Conservation (phyloP, 306 rosid genomes). For the Corylus americana region DNA sequence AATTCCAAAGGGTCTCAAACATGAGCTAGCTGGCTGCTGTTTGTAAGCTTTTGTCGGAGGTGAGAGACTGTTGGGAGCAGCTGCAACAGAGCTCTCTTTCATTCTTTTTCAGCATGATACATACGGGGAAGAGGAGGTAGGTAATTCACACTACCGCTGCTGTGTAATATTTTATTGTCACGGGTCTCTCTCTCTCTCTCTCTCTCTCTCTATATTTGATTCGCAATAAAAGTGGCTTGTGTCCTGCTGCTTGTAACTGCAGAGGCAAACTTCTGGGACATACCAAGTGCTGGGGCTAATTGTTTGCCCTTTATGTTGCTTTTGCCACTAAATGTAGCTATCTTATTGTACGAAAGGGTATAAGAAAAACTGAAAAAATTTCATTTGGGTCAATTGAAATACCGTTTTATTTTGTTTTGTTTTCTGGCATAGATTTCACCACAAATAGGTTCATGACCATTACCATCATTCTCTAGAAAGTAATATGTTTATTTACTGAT, state of each 20-base stretch:
- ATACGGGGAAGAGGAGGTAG: constrained; percentile 17
- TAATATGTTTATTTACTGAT: no score
- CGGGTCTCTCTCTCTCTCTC: constrained; percentile 9
- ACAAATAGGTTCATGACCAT: neutral
- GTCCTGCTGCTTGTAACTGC: constrained; percentile 26
- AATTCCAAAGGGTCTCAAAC: neutral
- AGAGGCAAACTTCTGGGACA: constrained; percentile 3
- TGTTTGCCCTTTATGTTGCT: neutral
- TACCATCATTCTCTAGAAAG: no score
- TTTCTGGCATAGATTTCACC: neutral
- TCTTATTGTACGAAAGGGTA: neutral
- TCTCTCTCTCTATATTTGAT: constrained; percentile 1
- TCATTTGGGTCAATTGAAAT: neutral
- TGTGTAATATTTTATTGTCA: constrained; percentile 12
- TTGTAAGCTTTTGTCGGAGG: neutral
- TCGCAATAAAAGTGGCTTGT: constrained; percentile 21
- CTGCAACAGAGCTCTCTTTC: constrained; percentile 3
- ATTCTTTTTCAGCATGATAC: constrained; percentile 15
- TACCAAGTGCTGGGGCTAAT: neutral
- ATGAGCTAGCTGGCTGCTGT: constrained; percentile 10
- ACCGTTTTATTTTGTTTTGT: neutral
- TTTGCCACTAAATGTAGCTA: constrained; percentile 9
- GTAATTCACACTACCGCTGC: constrained; percentile 15
- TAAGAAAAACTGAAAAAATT: neutral
- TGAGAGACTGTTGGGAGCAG: constrained; percentile 21